Base-by-base conservation (phyloP, 23 red algal species). In the Cyanidiococcus yangmingshanensis region DNA sequence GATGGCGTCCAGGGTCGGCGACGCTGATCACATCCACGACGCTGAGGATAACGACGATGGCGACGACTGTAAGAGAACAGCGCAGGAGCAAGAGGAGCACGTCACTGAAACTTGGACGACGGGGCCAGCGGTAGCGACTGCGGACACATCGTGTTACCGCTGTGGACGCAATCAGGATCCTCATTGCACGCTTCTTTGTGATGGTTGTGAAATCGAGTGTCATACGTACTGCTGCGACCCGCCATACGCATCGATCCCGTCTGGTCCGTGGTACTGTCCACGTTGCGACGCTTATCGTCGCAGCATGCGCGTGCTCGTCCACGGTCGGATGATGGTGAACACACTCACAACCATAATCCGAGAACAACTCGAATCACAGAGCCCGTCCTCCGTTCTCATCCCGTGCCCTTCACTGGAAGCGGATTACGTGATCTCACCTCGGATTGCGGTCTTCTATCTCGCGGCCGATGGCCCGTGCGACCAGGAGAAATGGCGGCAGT, bases 181-280 rank as follows among this genome's bases (percentile, higher is more conserved):
- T 12, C 16, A 71, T 3, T 30, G 63, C 27, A 71, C 63, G 63
- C 63, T 71, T 7, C 63, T 71, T 12, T 71, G 63, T 71, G 63
- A 71, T 30, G 16, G 63, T 29, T 71, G 63, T 29, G 63, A 71
- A 12, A 35, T 35, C 63, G 63, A 71, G 32, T 71, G 32, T 29
- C 63, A 71, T 35, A 71, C 63, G n/a, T 71, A 71, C 27, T 71
- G 63, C 63, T 71, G 63, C 27, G 63, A 25, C 7, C 63, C 63
- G 27, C 63, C 63, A 29, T 35, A 32, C 7, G 21, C 63, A 35
- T 32, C n/a, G 3, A 29, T 71, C 7, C 63, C 63, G 16, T 27
- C 12, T 35, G 63, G 63, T 3, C 12, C n/a, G 16, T 71, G 63
- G 63, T 71, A 71, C 63, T 71, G 63, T 35, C n/a, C 21, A 2